phyloP scores from a whole-genome alignment of 176 grass and related monocot species.

The Leersia perrieri region DNA sequence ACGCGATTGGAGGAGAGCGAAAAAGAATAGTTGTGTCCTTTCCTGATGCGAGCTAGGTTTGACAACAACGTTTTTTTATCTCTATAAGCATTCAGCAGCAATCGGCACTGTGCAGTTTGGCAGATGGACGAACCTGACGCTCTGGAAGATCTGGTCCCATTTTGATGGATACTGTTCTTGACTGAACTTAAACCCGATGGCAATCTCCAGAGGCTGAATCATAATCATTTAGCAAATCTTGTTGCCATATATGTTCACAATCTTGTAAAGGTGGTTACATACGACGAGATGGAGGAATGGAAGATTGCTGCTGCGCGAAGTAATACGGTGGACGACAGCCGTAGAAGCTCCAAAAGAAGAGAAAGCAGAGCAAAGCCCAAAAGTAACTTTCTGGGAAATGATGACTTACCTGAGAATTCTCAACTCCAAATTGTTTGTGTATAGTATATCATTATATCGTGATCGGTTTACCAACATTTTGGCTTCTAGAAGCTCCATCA shows the following conservation, averaged over 20 bases:
- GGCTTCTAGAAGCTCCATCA: constrained; percentile 10
- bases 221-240: neutral
- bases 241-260: neutral
- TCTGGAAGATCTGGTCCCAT: neutral
- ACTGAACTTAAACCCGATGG: neutral
- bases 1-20: neutral
- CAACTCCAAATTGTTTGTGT: neutral
- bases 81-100: neutral
- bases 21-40: neutral
- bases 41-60: neutral
- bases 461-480: neutral
- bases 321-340: neutral
- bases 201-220: neutral
- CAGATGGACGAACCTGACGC: neutral
- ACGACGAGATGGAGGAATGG: neutral
- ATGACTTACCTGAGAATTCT: neutral
- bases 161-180: neutral
- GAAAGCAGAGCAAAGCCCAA: neutral
- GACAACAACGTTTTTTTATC: neutral
- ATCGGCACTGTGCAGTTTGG: neutral
- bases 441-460: too few species aligned
- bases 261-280: neutral
- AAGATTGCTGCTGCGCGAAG: constrained; percentile 18
- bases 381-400: neutral
- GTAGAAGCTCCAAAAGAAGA: neutral